Base-by-base conservation (phyloP, 495 filamentous ascomycete species). In the Filosporella fistucella region DNA sequence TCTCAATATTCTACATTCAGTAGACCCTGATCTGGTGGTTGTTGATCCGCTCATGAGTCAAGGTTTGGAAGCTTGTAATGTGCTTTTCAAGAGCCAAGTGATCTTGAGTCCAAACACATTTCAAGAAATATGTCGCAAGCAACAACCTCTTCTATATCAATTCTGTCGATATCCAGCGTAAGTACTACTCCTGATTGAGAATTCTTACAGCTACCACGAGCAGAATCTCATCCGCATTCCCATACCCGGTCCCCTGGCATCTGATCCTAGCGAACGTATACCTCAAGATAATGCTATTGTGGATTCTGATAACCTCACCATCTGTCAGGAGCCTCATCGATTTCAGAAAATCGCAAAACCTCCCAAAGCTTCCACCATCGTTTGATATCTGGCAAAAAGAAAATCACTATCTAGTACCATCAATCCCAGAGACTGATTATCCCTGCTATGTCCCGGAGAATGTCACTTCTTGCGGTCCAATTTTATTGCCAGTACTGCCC, bases 11-110 rank as follows among this genome's bases (percentile, higher is more conserved):
- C 52, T 78, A 25, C 44, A 62, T 2, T 46, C 63, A 0, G 50
- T 73, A 0, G 46, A 65, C 14, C 72, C 77, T 3, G 54, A 62
- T 11, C 49, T 77, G 12, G 62, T 74, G 8, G 71, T 72, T 8
- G 63, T 71, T 33, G 74, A 80, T 48, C 72, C 74, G 4, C 65
- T 72, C 12, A 68, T 81, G 26, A 63, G 69, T 12, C 69, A 73
- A 16, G 76, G 68, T 0, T 48, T 73, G 11, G 76, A 77, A 41
- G 76, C 72, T n/a, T 68, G 64, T 44, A 64, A 58, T 26, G 51
- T 46, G 18, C 57, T 57, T 48, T 51, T 28, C 46, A 62, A 56
- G 51, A 61, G 56, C 20, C 68, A 59, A 45, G 35, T 68, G 56
- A 45, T 68, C 7, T 45, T 76, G 17, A 60, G 64, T 16, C 68